Evolutionary conservation across 2,329 filamentous ascomycete genomes (phyloP).

Genomic region (Podosphaera leucotricha): DNA sequence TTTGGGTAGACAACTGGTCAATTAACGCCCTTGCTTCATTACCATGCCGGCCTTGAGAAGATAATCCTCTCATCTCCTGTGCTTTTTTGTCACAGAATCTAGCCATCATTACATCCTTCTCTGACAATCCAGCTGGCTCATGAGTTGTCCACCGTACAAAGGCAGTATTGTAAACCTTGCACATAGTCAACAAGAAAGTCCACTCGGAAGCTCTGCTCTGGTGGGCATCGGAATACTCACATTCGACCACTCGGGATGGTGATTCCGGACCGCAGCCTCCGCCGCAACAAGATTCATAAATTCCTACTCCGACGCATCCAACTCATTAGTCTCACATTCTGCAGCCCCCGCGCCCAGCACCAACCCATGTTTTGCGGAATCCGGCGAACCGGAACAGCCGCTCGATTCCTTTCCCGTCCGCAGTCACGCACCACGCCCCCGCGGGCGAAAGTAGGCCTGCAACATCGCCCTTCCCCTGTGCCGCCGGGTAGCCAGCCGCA

Average conservation of each 20-base stretch:
- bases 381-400: conserved; percentile 39
- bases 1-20: background rate
- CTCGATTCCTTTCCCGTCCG: conserved; percentile 30
- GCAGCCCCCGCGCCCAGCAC: conserved; percentile 10
- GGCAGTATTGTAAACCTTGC: conserved; percentile 43
- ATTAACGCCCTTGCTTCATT: background rate
- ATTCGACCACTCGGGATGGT: conserved; percentile 60
- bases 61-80: conserved; percentile 28
- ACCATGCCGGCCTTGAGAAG: background rate
- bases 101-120: conserved; percentile 38
- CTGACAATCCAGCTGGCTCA: conserved; percentile 37
- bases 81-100: conserved; percentile 36
- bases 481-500: conserved; percentile 5
- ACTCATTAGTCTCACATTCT: background rate
- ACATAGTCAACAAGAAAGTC: background rate
- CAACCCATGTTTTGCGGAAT: conserved; percentile 40
- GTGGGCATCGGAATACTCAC: conserved; percentile 20
- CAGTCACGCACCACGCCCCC: conserved; percentile 26
- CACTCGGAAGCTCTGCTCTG: no score
- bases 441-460: conserved; percentile 4
- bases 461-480: conserved; percentile 4
- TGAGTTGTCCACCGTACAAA: conserved; percentile 56
- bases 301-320: conserved; percentile 21
- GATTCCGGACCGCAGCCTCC: conserved; percentile 42
- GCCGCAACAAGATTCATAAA: conserved; percentile 53